Conservation (phyloP, 257 asterid genomes). For the Solanum virginianum region DNA sequence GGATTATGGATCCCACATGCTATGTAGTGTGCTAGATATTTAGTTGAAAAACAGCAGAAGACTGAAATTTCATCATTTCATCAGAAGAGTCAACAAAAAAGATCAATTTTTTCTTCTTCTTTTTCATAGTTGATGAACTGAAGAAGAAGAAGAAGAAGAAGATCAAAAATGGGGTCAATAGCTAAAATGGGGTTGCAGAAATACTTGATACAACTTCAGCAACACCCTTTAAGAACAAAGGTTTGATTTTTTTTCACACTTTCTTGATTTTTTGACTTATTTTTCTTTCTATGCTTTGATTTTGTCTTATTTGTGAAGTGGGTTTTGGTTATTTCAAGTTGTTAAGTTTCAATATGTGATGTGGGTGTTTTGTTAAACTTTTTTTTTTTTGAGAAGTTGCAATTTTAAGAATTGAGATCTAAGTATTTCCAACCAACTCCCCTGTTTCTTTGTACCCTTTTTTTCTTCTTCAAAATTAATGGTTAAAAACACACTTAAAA, state of each 20-base stretch:
- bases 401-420: not conserved
- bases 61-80: not conserved
- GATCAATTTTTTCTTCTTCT: not conserved
- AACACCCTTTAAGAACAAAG: constrained; percentile 85
- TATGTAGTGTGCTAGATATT: not conserved
- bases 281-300: not conserved
- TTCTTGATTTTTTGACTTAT: not conserved
- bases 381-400: not conserved
- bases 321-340: not conserved
- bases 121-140: not conserved
- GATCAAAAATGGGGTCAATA: constrained; percentile 45
- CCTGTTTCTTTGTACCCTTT: no score
- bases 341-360: not conserved
- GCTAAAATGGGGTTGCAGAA: constrained; percentile 65
- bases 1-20: not conserved
- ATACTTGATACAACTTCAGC: constrained; percentile 66
- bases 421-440: no score
- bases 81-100: not conserved
- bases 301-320: not conserved
- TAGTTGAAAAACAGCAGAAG: not conserved
- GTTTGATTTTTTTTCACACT: constrained; percentile 15
- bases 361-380: not conserved
- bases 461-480: no score
- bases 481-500: no score
- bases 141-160: not conserved